Evolutionary conservation across 176 grass and related monocot species (phyloP).

Genomic region (Poa pratensis): DNA sequence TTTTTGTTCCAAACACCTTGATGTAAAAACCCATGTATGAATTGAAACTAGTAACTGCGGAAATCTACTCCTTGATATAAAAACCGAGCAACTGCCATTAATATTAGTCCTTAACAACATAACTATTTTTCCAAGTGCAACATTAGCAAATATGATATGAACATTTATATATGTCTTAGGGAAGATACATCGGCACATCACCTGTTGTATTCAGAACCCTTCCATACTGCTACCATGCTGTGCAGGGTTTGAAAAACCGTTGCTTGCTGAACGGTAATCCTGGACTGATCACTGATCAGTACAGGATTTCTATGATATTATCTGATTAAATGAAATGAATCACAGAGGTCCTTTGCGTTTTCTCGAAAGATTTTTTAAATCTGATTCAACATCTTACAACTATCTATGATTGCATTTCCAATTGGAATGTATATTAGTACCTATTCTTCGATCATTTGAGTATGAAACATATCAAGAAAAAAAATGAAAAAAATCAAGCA

Average conservation of each 20-base stretch:
- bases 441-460: neutral
- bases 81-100: neutral
- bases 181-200: neutral
- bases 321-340: no score
- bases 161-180: neutral
- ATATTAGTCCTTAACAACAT: neutral
- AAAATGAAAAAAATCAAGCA: neutral
- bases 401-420: neutral
- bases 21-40: neutral
- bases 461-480: neutral
- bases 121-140: neutral
- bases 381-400: neutral
- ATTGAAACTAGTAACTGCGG: neutral
- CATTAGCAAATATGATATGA: neutral
- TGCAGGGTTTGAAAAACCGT: neutral
- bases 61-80: neutral
- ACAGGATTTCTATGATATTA: slow-evolving; percentile 1
- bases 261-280: neutral
- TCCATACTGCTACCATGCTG: slow-evolving; percentile 12
- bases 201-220: slow-evolving; percentile 5
- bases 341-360: no score
- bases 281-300: neutral
- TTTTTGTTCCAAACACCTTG: neutral
- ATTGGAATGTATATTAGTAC: neutral
- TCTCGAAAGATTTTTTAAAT: neutral